Base-by-base conservation (phyloP, 306 rosid species). In the Castanospermum australe region DNA sequence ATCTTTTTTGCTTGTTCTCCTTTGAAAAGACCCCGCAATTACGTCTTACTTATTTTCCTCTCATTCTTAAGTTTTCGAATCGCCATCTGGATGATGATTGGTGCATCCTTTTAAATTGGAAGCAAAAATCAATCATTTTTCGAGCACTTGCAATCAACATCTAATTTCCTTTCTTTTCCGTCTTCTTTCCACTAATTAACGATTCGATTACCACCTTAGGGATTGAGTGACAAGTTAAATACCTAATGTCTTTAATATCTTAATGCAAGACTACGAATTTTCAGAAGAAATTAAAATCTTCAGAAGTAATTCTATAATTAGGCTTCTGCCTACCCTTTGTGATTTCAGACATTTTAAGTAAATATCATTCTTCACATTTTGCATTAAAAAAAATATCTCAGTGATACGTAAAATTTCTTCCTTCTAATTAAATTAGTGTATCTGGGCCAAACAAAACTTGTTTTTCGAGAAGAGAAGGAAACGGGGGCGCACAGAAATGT, bases 51-150 rank as follows among this genome's bases (percentile, higher is more conserved):
- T 8, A 1, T 17, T 17, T 28, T 10, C 14, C 35, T 61, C 12
- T 24, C 15, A 35, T 55, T 47, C 78, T 74, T 75, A 42, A 60
- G 85, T 71, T 71, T 54, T 24, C 35, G 11, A 47, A 35, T 84
- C 44, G 25, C 79, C 9, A 15, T 84, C 77, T 48, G 15, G 75
- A 71, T 64, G 47, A 52, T 32, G 88, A 75, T 47, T 64, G 76
- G 65, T 71, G 39, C 57, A n/a, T n/a, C 68, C 76, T 45, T 81
- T 70, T 36, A 21, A 71, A 63, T 76, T 56, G 20, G 69, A 76
- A 76, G 38, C 67, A 71, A 71, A 36, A 59, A 55, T 59, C 61
- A 73, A 38, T 64, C 67, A 22, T 47, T 47, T 79, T 39, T 8
- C 20, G 33, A 14, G 45, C 14, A 33, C 10, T 35, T 1, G 4